phyloP scores from a whole-genome alignment of 495 filamentous ascomycete genomes.

The Xanthoparmelia taractica region DNA sequence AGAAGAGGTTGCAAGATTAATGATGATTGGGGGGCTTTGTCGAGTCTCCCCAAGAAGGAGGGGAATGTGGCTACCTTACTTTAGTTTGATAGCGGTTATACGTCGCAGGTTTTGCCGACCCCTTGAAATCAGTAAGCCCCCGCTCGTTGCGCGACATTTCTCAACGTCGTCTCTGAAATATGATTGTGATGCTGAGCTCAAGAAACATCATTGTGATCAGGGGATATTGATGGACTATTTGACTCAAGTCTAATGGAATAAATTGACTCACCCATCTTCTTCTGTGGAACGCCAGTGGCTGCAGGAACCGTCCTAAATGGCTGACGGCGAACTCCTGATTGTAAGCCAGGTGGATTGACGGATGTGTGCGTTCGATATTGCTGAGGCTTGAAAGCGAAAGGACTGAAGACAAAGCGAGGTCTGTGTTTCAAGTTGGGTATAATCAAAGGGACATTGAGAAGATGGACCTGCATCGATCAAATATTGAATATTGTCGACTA shows the following conservation, averaged over 20 bases:
- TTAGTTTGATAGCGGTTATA: conserved; percentile 15
- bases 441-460: neutral
- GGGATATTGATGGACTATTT: neutral
- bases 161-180: neutral
- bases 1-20: conserved; percentile 6
- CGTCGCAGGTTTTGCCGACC: conserved; percentile 24
- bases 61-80: conserved; percentile 16
- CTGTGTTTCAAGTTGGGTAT: neutral
- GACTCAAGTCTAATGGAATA: neutral
- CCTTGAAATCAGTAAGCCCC: conserved; percentile 10
- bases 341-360: neutral
- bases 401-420: too few relatives aligned
- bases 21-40: conserved; percentile 13
- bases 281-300: conserved; percentile 12
- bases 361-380: neutral
- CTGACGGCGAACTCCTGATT: neutral
- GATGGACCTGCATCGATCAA: neutral
- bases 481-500: neutral
- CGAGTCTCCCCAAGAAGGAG: conserved; percentile 17
- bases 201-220: neutral
- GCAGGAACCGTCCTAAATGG: conserved; percentile 7
- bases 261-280: neutral
- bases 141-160: conserved; percentile 11
- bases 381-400: neutral
- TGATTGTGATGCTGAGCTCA: neutral